A percentile compares a stretch with the other conserved stretches of the same genome.
phyloP scores from a whole-genome alignment of 768 basidiomycete genomes.

The Pholiota molesta region DNA sequence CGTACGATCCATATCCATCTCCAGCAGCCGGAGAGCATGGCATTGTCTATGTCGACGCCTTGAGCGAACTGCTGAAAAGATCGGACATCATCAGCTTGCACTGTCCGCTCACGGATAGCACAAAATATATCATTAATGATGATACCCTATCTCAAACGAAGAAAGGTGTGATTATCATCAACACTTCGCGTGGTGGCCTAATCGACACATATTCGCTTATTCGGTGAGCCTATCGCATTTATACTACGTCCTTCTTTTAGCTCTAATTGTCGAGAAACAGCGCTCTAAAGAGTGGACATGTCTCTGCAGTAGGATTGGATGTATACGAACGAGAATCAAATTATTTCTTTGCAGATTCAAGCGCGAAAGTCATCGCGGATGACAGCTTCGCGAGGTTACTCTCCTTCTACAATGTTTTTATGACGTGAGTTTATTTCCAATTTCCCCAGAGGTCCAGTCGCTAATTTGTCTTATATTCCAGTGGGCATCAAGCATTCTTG shows the following conservation, averaged over 20 bases:
- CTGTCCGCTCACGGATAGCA: slow-evolving; percentile 40
- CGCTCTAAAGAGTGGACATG: slow-evolving; percentile 39
- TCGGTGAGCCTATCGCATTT: slow-evolving; percentile 27
- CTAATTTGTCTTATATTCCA: slow-evolving; percentile 14
- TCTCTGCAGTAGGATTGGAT: slow-evolving; percentile 46
- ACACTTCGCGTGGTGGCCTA: slow-evolving; percentile 45
- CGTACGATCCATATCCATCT: slow-evolving; percentile 42
- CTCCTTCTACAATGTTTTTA: slow-evolving; percentile 48
- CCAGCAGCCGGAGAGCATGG: slow-evolving; percentile 36
- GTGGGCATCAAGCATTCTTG: slow-evolving; percentile 48
- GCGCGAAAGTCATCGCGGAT: slow-evolving; percentile 45
- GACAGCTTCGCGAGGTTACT: slow-evolving; percentile 47
- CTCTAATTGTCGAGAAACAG: slow-evolving; percentile 19
- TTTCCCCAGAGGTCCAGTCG: not conserved
- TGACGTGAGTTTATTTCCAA: slow-evolving; percentile 33
- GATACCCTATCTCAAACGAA: slow-evolving; percentile 39
- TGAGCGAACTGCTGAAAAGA: slow-evolving; percentile 36
- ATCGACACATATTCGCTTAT: slow-evolving; percentile 46
- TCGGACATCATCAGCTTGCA: slow-evolving; percentile 47
- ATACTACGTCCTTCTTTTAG: not conserved
- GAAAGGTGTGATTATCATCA: slow-evolving; percentile 43
- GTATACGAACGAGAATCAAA: slow-evolving; percentile 44
- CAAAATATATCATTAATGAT: slow-evolving; percentile 46
- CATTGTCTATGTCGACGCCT: slow-evolving; percentile 37
- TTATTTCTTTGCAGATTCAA: slow-evolving; percentile 48